phyloP scores from a whole-genome alignment of 306 rosid genomes.

The Begonia masoniana region DNA sequence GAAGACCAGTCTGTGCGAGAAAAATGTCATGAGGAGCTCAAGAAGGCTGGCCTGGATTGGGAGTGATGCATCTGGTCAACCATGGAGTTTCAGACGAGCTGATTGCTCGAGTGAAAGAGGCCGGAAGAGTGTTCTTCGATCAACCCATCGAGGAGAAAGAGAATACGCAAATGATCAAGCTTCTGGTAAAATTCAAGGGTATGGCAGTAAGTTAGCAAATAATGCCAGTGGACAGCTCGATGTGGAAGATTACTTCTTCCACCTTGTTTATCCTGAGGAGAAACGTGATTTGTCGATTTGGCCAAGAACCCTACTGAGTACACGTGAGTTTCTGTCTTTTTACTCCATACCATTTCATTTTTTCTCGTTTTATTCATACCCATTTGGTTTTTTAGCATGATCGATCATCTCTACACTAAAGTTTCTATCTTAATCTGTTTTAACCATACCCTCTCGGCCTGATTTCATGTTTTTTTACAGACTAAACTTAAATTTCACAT shows the following conservation, averaged over 20 bases:
- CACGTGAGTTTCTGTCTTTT: conserved; percentile 19
- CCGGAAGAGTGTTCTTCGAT: conserved; percentile 39
- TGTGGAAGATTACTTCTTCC: conserved; percentile 88
- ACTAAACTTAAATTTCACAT: too few relatives aligned
- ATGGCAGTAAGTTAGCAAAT: conserved; percentile 86
- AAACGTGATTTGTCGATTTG: conserved; percentile 55
- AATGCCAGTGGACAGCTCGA: conserved; percentile 63
- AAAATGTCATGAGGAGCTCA: conserved; percentile 36
- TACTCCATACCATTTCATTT: not conserved
- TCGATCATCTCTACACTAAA: too few relatives aligned
- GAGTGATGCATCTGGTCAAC: conserved; percentile 72
- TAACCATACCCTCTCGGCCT: too few relatives aligned
- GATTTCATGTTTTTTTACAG: too few relatives aligned
- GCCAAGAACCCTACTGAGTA: conserved; percentile 59
- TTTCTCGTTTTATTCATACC: too few relatives aligned
- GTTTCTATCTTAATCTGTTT: too few relatives aligned
- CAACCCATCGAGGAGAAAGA: conserved; percentile 59
- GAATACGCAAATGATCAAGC: conserved; percentile 58
- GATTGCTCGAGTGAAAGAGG: conserved; percentile 24
- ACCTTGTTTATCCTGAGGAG: conserved; percentile 46
- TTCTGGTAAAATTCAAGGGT: conserved; percentile 55
- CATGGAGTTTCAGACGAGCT: conserved; percentile 62
- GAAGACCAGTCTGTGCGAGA: conserved; percentile 26
- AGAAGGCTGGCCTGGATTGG: conserved; percentile 66
- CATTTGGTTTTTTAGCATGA: too few relatives aligned